Evolutionary conservation across 2,329 filamentous ascomycete species (phyloP), one percentile per base, ranked within the genome.

Genomic region (Canariomyces notabilis): DNA sequence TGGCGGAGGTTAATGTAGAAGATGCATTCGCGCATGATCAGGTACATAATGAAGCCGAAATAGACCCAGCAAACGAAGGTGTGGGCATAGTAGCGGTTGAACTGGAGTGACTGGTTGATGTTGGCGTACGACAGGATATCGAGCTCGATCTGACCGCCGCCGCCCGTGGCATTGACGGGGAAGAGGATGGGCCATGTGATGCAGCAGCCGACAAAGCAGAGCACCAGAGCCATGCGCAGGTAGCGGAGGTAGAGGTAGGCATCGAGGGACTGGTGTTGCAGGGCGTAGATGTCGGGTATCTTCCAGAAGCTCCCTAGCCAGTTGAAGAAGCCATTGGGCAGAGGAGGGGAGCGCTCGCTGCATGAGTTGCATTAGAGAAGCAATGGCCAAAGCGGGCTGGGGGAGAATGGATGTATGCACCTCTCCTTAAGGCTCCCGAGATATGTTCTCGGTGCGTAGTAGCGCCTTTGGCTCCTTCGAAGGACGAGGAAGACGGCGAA

Each of bases 1-100:
- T 97, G 91, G 53, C 90, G 86, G 42, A 97, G 69, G 60, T 94
- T 95, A 71, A 96, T 85, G 67, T 88, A 95, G 75, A 84, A 95
- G 57, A 97, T 85, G 62, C 81, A 83, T 66, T 97, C 91, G 48
- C 91, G 80, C 46, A 89, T 85, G 52, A 97, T 80, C 60, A 88
- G 83, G 67, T 87, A 93, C 65, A 97, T 84, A 54, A 97, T 76
- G 62, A 97, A 97, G 37, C 79, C 80, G 65, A 86, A 89, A 68
- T 88, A 97, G 40, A 90, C 66, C 80, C 88, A 95, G 1, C 83
- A 82, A 43, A 89, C 72, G 42, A 87, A 77, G n/a, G 79, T 79
- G 63, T 95, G 89, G 0, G 89, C 91, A 64, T 85, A 96, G 64
- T 87, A 84, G 54, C 81, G 81, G 61, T 80, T 80, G 37, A 75